A percentile compares a stretch with the other conserved stretches of the same genome.
phyloP scores from a whole-genome alignment of 2,329 filamentous ascomycete species.

The Laburnicola sp. region DNA sequence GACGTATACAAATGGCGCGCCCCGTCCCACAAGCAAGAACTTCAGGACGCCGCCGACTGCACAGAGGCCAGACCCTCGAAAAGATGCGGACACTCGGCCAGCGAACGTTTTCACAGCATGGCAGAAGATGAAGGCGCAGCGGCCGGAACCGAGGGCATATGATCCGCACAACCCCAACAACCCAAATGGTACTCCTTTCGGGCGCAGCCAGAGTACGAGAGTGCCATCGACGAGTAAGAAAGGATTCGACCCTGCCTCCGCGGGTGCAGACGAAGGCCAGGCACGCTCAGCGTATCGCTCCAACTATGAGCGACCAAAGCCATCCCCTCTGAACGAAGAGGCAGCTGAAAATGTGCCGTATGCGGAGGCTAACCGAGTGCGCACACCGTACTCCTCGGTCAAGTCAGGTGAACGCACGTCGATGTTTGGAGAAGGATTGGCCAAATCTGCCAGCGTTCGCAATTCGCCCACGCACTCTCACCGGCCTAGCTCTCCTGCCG shows the following conservation, averaged over 20 bases:
- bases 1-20: slow-evolving; percentile 46
- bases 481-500: slow-evolving; percentile 26
- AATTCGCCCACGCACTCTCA: slow-evolving; percentile 48
- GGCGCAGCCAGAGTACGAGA: slow-evolving; percentile 45
- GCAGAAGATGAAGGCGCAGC: slow-evolving; percentile 53
- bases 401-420: slow-evolving; percentile 61
- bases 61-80: slow-evolving; percentile 31
- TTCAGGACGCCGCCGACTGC: slow-evolving; percentile 45
- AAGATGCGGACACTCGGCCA: slow-evolving; percentile 43
- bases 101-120: slow-evolving; percentile 53
- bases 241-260: slow-evolving; percentile 62
- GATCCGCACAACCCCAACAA: slow-evolving; percentile 39
- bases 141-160: slow-evolving; percentile 29
- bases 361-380: slow-evolving; percentile 52
- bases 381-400: slow-evolving; percentile 58
- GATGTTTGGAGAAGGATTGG: slow-evolving; percentile 55
- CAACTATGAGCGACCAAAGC: slow-evolving; percentile 39
- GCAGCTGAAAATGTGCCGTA: slow-evolving; percentile 39
- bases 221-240: slow-evolving; percentile 55
- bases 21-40: slow-evolving; percentile 49
- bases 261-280: slow-evolving; percentile 63
- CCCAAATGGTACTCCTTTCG: slow-evolving; percentile 44
- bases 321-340: slow-evolving; percentile 43
- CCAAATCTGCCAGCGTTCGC: slow-evolving; percentile 58
- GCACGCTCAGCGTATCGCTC: slow-evolving; percentile 56